Evolutionary conservation across 1,284 basidiomycete species (phyloP), one percentile per base, ranked within the genome.

Genomic region (Cryptococcus sp.): DNA sequence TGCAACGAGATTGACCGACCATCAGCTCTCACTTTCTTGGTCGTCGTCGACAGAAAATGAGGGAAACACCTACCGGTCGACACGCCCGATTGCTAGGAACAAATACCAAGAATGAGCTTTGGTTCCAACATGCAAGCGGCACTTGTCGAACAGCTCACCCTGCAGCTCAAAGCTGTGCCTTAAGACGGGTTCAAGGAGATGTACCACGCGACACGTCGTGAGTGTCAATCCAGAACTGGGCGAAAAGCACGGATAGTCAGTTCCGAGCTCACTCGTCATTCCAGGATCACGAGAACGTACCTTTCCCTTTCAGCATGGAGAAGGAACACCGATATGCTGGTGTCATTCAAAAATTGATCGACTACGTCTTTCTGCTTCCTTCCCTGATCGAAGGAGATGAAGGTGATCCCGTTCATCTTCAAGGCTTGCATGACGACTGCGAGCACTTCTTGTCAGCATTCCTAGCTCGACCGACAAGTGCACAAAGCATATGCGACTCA

Each of bases 161-260:
- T 79, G 78, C 19, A 79, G 69, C 56, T 79, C 78, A 50, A 77
- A 79, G n/a, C 66, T 69, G 61, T 76, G 76, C 46, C 71, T 70
- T 54, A 79, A 59, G 3, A 79, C 75, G 2, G 78, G 78, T 57
- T 79, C 78, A 22, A 79, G 69, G 13, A 79, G 63, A 57, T 79
- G 78, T n/a, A 78, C 76, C 1, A 76, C 75, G n/a, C 64, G 61
- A 35, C 74, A 76, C 1, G 72, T 69, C 0, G 78, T 79, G 54
- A 79, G 57, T 1, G 78, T 78, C 59, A 79, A 63, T 8, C 78
- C 78, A 13, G 77, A 69, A 50, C 74, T 74, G 42, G 10, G 30
- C 41, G 42, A n/a, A 22, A 8, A 3, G 5, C 42, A 45, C 11
- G 15, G 6, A 15, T n/a, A 45, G 2, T 45, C 16, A n/a, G 42